phyloP scores from a whole-genome alignment of 1,284 basidiomycete species.

The Porogramme epimiltina region DNA sequence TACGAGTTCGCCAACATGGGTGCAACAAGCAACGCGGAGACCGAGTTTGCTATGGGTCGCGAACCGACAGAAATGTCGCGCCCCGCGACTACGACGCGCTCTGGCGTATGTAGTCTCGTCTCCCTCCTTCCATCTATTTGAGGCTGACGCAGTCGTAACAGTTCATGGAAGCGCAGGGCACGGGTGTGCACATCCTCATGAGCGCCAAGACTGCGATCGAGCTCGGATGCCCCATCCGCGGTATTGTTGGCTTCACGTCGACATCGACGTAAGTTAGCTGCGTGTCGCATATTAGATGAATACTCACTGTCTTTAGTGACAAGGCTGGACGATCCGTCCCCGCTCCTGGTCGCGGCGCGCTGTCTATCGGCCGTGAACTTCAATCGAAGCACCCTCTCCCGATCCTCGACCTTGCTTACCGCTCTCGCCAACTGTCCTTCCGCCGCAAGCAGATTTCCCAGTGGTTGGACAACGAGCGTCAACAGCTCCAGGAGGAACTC shows the following conservation, averaged over 20 bases:
- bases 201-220: constrained; percentile 94
- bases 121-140: neutral
- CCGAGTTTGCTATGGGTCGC: constrained; percentile 97
- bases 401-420: constrained; percentile 84
- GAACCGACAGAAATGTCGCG: constrained; percentile 99
- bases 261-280: constrained; percentile 82
- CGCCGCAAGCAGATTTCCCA: constrained; percentile 91
- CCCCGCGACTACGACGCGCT: constrained; percentile 93
- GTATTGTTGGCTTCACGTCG: constrained; percentile 93
- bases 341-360: constrained; percentile 88
- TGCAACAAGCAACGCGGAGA: constrained; percentile 95
- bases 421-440: constrained; percentile 90
- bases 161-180: constrained; percentile 98
- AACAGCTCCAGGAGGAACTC: constrained; percentile 79
- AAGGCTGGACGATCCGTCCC: constrained; percentile 95
- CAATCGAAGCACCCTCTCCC: constrained; percentile 74
- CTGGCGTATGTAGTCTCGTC: constrained; percentile 67
- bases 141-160: constrained; percentile 28
- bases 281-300: neutral
- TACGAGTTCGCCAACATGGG: constrained; percentile 99
- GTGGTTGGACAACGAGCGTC: constrained; percentile 90
- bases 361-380: constrained; percentile 84
- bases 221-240: constrained; percentile 92
- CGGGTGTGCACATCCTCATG: constrained; percentile 97
- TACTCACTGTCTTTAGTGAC: constrained; percentile 54